Evolutionary conservation across 139 green algal species (phyloP).

Genomic region (Micromonas pusilla): DNA sequence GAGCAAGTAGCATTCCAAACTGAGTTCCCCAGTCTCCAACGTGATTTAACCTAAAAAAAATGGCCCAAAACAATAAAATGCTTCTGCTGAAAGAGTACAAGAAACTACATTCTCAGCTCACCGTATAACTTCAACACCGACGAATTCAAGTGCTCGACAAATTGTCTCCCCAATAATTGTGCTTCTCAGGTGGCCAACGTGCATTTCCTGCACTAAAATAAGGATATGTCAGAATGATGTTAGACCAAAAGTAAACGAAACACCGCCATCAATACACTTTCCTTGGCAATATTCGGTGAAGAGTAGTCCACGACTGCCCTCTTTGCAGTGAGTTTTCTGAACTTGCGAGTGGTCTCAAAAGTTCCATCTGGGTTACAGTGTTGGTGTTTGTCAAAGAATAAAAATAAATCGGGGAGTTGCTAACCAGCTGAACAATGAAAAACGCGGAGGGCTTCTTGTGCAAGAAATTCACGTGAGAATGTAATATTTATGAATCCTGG

Average conservation of each 20-base stretch:
- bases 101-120: constrained; percentile 97
- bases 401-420: constrained; percentile 28
- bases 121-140: constrained; percentile 31
- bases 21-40: constrained; percentile 98
- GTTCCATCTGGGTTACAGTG: background rate
- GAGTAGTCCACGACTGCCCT: constrained; percentile 89
- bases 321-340: constrained; percentile 21
- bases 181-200: constrained; percentile 93
- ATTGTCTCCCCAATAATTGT: constrained; percentile 94
- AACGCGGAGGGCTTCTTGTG: too few species aligned
- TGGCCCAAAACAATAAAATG: too few species aligned
- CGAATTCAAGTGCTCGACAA: constrained; percentile 12
- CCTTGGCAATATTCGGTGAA: constrained; percentile 97
- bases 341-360: constrained; percentile 9
- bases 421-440: constrained; percentile 24
- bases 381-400: background rate
- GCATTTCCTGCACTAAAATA: constrained; percentile 53
- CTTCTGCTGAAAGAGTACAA: too few species aligned
- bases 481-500: constrained; percentile 96
- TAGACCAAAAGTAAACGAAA: too few species aligned
- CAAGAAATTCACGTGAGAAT: constrained; percentile 26
- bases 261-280: constrained; percentile 52
- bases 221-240: background rate
- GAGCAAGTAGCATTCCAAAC: constrained; percentile 97
- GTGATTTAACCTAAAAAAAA: constrained; percentile 83